Conservation (phyloP, 2,329 filamentous ascomycete species). For the Periconia macrospinosa region DNA sequence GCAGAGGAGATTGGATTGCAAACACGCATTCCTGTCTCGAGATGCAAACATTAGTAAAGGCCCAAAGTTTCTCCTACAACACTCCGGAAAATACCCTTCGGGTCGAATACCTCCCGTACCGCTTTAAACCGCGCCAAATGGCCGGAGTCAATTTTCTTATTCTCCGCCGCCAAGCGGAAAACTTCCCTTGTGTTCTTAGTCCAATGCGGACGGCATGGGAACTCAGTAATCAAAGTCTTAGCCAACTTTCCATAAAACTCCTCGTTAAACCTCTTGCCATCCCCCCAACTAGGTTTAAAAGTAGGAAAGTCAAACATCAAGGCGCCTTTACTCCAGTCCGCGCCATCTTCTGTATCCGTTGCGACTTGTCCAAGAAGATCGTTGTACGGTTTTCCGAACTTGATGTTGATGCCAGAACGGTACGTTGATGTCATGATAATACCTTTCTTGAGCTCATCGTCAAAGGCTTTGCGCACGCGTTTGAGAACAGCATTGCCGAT, state of each 20-base stretch:
- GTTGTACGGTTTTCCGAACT: constrained; percentile 54
- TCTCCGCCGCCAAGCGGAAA: constrained; percentile 49
- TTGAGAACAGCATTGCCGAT: constrained; percentile 54
- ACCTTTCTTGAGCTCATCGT: constrained; percentile 49
- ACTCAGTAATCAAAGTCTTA: constrained; percentile 52
- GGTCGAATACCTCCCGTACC: constrained; percentile 53
- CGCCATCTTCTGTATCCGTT: constrained; percentile 51
- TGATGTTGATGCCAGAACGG: constrained; percentile 57
- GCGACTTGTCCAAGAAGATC: constrained; percentile 56
- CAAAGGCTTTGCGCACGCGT: constrained; percentile 53
- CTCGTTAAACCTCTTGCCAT: constrained; percentile 54
- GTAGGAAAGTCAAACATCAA: constrained; percentile 60
- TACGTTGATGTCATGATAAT: constrained; percentile 55
- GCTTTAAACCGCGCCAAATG: constrained; percentile 53
- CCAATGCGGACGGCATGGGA: constrained; percentile 57
- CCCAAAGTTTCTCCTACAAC: constrained; percentile 55
- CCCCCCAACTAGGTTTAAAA: constrained; percentile 51
- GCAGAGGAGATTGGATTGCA: too few species aligned
- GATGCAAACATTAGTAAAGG: constrained; percentile 30
- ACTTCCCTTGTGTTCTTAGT: constrained; percentile 57
- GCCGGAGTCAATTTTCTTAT: constrained; percentile 52
- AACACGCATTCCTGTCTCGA: too few species aligned
- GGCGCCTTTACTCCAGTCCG: constrained; percentile 53
- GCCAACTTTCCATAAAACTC: constrained; percentile 54
- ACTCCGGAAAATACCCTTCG: constrained; percentile 52